Conservation (phyloP, 2,329 filamentous ascomycete genomes). For the Penicillium sp. region DNA sequence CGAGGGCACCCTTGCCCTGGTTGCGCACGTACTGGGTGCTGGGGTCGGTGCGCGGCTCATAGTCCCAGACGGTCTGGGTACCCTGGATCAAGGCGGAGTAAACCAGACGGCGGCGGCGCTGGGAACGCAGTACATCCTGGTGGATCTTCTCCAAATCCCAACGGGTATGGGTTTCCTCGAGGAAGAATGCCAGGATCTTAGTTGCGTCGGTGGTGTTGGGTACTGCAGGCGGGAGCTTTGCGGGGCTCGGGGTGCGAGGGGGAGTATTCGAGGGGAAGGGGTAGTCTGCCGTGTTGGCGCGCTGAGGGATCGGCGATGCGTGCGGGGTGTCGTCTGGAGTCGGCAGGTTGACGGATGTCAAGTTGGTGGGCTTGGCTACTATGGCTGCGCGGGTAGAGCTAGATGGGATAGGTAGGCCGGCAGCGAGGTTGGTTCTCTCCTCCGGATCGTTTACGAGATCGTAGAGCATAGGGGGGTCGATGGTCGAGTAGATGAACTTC, state of each 20-base stretch:
- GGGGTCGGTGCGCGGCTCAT: slow-evolving; percentile 60
- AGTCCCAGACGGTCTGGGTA: slow-evolving; percentile 79
- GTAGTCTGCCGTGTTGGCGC: slow-evolving; percentile 15
- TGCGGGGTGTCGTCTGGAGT: slow-evolving; percentile 35
- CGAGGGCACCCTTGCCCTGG: slow-evolving; percentile 41
- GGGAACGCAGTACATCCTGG: slow-evolving; percentile 68
- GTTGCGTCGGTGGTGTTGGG: slow-evolving; percentile 34
- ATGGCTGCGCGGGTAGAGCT: slow-evolving; percentile 30
- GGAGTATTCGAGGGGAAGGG: slow-evolving; percentile 38
- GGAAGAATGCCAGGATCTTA: slow-evolving; percentile 62
- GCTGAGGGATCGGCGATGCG: slow-evolving; percentile 28
- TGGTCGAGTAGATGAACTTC: slow-evolving; percentile 87
- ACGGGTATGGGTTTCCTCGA: slow-evolving; percentile 67
- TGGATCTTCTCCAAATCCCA: slow-evolving; percentile 84
- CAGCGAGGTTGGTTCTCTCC: slow-evolving; percentile 69
- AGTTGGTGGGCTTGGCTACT: slow-evolving; percentile 40
- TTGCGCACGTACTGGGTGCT: slow-evolving; percentile 71
- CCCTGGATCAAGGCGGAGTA: slow-evolving; percentile 78
- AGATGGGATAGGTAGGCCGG: slow-evolving; percentile 31
- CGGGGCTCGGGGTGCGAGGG: slow-evolving; percentile 41
- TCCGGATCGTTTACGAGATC: slow-evolving; percentile 72
- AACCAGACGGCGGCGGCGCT: slow-evolving; percentile 74
- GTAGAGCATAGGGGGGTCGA: slow-evolving; percentile 80
- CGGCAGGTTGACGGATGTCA: slow-evolving; percentile 26
- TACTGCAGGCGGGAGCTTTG: slow-evolving; percentile 33